phyloP scores from a whole-genome alignment of 352 stramenopile species.

The Globisporangium iwayamae region DNA sequence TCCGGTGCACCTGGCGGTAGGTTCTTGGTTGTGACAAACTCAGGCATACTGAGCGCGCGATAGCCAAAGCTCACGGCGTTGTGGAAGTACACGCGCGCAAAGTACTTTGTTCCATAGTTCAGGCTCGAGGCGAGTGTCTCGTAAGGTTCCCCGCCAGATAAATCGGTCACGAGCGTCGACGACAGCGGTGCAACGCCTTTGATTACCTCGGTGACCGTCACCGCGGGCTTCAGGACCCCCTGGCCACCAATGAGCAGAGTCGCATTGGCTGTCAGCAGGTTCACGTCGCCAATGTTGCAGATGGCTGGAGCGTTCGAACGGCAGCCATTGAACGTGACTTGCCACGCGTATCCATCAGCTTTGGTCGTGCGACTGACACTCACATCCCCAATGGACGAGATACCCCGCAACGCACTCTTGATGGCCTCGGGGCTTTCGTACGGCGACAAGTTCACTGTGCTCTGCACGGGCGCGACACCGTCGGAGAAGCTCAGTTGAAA shows the following conservation, averaged over 20 bases:
- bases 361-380: slow-evolving; percentile 56
- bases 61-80: slow-evolving; percentile 86
- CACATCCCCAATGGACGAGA: slow-evolving; percentile 58
- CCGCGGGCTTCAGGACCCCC: slow-evolving; percentile 27
- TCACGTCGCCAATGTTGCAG: slow-evolving; percentile 91
- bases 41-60: slow-evolving; percentile 59
- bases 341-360: slow-evolving; percentile 81
- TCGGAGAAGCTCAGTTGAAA: slow-evolving; percentile 55
- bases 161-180: slow-evolving; percentile 62
- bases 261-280: slow-evolving; percentile 38
- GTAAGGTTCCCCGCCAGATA: slow-evolving; percentile 75
- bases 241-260: slow-evolving; percentile 47
- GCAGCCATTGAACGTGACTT: slow-evolving; percentile 89
- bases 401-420: slow-evolving; percentile 38
- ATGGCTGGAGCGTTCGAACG: slow-evolving; percentile 55
- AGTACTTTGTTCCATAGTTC: slow-evolving; percentile 86
- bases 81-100: slow-evolving; percentile 87
- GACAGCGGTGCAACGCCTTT: slow-evolving; percentile 47
- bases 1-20: slow-evolving; percentile 82
- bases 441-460: slow-evolving; percentile 46
- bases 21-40: slow-evolving; percentile 84
- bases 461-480: slow-evolving; percentile 23
- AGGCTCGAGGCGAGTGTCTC: slow-evolving; percentile 62
- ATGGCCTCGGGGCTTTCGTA: slow-evolving; percentile 44
- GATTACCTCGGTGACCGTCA: slow-evolving; percentile 49